phyloP scores from a whole-genome alignment of 75 land plant species.

The Larix kaempferi region DNA sequence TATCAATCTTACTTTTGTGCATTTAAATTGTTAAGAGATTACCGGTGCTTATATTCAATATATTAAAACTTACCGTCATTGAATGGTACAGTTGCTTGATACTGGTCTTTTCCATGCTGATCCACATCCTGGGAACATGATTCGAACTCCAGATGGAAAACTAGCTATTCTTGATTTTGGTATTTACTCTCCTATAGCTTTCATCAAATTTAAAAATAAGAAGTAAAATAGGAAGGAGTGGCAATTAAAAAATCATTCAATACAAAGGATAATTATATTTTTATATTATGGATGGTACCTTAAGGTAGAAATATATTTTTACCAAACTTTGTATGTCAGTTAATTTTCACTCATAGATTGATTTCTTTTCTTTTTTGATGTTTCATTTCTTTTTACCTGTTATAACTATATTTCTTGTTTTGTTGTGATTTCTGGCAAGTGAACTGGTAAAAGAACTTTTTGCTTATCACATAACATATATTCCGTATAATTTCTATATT shows the following conservation, averaged over 20 bases:
- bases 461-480: background rate
- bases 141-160: constrained; percentile 98
- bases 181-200: constrained; percentile 24
- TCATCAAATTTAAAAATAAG: background rate
- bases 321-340: background rate
- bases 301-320: background rate
- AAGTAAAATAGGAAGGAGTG: background rate
- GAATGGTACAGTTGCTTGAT: constrained; percentile 75
- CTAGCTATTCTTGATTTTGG: constrained; percentile 99
- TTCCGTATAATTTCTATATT: too few relatives aligned
- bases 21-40: background rate
- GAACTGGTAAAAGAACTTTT: background rate
- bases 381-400: background rate
- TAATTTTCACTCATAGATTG: constrained; percentile 3
- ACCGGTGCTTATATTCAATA: background rate
- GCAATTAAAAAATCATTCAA: background rate
- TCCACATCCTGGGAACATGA: constrained; percentile 99
- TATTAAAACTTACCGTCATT: constrained; percentile 1
- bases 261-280: background rate
- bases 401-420: background rate
- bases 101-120: constrained; percentile 99
- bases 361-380: too few relatives aligned
- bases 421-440: background rate
- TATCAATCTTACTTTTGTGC: background rate
- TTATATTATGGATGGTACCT: background rate